Base-by-base conservation (phyloP, 805 yeast species). In the Teunomyces lycoperdinae region DNA sequence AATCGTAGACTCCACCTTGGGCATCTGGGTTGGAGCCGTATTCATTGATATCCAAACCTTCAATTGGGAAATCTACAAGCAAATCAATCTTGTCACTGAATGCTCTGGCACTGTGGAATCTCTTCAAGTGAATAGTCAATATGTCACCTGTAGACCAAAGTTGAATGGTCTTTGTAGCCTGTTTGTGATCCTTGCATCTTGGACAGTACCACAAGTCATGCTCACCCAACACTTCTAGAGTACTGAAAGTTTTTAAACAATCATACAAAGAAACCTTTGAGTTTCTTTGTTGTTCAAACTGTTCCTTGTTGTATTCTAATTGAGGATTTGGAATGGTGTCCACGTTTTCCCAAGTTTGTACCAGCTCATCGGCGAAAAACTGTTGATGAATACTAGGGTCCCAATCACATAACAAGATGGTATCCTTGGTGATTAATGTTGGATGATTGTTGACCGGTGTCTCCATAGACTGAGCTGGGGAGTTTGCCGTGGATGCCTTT, bases 131-230 rank as follows among this genome's bases (percentile, higher is more conserved):
- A 44, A 92, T 85, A 0, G 95, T 83, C 52, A 94, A 73, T 27
- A 94, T 81, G 61, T 94, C 97, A 0, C 98, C 98, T 0, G 88
- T 83, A n/a, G 83, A 79, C 98, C 98, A 94, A 14, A 92, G 70
- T 64, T 90, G 95, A 46, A 94, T 85, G 39, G 88, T 85, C 60
- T 94, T 92, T 1, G 95, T 83, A 0, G 98, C 98, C 56, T 87
- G 89, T 50, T 90, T 80, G 58, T 89, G 96, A 45, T 87, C 94
- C 58, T 87, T 82, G 71, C 99, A 92, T 9, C 73, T 68, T 0
- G 97, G 95, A 64, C 99, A 92, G 58, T 84, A 91, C 98, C 98
- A 92, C 30, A 89, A 73, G 66, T 92, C 98, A 46, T 89, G 85
- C 43, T 88, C 86, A 10, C 97, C 89, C 40, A 92, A 73, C 2